Evolutionary conservation across 306 rosid species (phyloP), one percentile per base, ranked within the genome.

Genomic region (Ormosia semicastrata): DNA sequence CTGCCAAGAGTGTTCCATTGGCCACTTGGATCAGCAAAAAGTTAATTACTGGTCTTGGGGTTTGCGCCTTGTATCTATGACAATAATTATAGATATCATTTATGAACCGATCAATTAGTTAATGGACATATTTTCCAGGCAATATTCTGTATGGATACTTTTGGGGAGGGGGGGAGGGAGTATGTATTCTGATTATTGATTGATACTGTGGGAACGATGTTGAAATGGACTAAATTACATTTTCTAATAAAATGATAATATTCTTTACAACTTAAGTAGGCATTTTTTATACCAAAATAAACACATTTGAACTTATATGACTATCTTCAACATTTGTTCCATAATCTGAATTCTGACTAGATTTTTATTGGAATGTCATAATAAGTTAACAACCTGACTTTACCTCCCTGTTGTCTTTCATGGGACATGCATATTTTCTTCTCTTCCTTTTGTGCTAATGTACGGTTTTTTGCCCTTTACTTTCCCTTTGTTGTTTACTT

Each of bases 101-200:
- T 59, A 71, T 67, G 34, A 70, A 34, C 32, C 37, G 11, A 4
- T 37, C 15, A 63, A 62, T 44, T 41, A n/a, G 52, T 73, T 41
- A 5, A 81, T 54, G 41, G 66, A 6, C 65, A 65, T 81, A 44
- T 65, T 73, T 73, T 64, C 75, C 8, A 12, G 17, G 50, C 60
- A 10, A 64, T 41, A 41, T 58, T 56, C 12, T 30, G 49, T 63
- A 52, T 43, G 76, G 34, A 54, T 43, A 30, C 34, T 66, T 66
- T 33, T 10, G 6, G 75, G 36, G 67, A 57, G 4, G 10, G 29
- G 17, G 29, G 29, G 29, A 9, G 40, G 12, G 57, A 40, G 6
- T 37, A 12, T 56, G 11, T 46, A 5, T 69, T 68, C 32, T 69
- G 70, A 57, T 78, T 39, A 30, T 40, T 34, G 49, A 30, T 40